Base-by-base conservation (phyloP, 148 eudicot genomes). In the Persicaria tinctoria region DNA sequence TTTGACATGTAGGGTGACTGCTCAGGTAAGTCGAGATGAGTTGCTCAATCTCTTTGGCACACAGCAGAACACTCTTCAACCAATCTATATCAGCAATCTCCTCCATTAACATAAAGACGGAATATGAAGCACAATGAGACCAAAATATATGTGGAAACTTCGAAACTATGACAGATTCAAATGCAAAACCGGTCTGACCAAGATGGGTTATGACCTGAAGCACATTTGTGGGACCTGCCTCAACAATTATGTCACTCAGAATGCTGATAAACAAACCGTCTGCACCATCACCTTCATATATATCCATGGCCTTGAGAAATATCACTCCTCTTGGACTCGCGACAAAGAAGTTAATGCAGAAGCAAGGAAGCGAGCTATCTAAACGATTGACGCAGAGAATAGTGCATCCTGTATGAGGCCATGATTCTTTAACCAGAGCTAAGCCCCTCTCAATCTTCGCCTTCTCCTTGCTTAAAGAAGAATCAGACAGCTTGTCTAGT, bases 51-150 rank as follows among this genome's bases (percentile, higher is more conserved):
- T 80, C 86, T 17, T 62, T 76, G 74, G 86, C 85, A 73, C 85
- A 84, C 62, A 76, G 73, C 47, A 86, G 75, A 55, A 82, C 84
- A 44, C 80, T 57, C 82, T 84, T 86, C 83, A 86, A 82, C 83
- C 86, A 84, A 74, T 82, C 89, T 27, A 78, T 75, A 74, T 84
- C 83, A 76, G 85, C 80, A 49, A 83, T 84, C 77, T 82, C 85
- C 76, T 84, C 87, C 86, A 82, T 78, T 51, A 84, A 68, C 60
- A 78, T 68, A 68, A 74, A 78, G 72, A 86, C 75, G 69, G 86
- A 86, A 78, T 86, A 83, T n/a, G 83, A 82, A 47, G 85, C 82
- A 75, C 86, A 86, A 46, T 78, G 89, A 64, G 86, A 86, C 86
- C 89, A 86, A 75, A 86, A 84, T 74, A 86, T 75, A 62, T 63